Base-by-base conservation (phyloP, 768 basidiomycete genomes). In the Pleurotus djamor region DNA sequence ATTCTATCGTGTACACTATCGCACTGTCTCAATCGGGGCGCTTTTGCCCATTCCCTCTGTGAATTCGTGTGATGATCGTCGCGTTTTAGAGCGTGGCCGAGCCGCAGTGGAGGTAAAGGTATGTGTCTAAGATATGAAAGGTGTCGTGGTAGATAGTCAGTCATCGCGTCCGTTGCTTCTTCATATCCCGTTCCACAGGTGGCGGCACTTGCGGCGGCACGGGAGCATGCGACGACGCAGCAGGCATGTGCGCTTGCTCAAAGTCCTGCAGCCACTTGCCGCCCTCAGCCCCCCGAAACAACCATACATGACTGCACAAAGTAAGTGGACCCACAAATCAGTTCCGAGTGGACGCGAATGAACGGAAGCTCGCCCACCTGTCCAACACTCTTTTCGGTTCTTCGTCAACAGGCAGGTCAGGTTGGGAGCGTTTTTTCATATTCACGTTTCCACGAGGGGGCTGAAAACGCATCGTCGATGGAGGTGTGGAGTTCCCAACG, bases 251-350 rank as follows among this genome's bases (percentile, higher is more conserved):
- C 38, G 57, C 48, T 21, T 60, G 51, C 52, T 74, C 78, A 28
- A 92, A 70, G 35, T 85, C 79, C 47, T 84, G 74, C 13, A 91
- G 71, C 86, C 88, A 92, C 66, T 82, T 83, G 0, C 91, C 91
- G 9, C 90, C 89, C 62, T 95, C 91, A 0, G 92, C 92, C 14
- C 92, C 93, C 33, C 86, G 80, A 67, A 93, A 95, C 33, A 94
- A 65, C 89, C 90, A 94, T 2, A 92, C 83, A 63, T 94, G 92
- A 64, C 93, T 94, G 58, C 17, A 51, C 28, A 54, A 12, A n/a
- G 41, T 58, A 44, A n/a, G 2, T 34, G 21, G 60, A 37, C 48
- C 5, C 51, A 55, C 36, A 56, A 7, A 45, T 47, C 13, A 48
- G 21, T 6, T 38, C 10, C 9, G 41, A n/a, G 45, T 7, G n/a